Evolutionary conservation across 352 stramenopile species (phyloP).

Genomic region (Pythium guiyangense): DNA sequence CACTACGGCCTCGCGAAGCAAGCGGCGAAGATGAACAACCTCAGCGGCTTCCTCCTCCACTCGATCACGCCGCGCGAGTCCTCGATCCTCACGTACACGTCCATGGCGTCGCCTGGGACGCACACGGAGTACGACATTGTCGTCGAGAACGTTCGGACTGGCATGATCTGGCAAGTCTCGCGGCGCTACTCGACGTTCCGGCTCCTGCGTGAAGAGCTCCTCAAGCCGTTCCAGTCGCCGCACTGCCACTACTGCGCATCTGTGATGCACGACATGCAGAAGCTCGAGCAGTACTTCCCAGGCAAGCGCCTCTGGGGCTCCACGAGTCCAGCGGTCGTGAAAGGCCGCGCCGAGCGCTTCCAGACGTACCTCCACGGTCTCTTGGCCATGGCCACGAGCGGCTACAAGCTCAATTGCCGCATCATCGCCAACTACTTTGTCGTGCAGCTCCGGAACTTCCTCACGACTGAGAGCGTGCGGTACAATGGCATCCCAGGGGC

Average conservation of each 20-base stretch:
- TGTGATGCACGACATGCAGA: conserved; percentile 36
- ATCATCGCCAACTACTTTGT: conserved; percentile 46
- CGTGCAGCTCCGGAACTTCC: conserved; percentile 52
- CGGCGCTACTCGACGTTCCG: conserved; percentile 66
- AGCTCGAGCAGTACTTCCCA: conserved; percentile 45
- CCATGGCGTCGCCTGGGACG: conserved; percentile 29
- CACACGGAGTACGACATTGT: conserved; percentile 70
- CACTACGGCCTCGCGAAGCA: conserved; percentile 18
- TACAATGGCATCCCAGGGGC: conserved; percentile 36
- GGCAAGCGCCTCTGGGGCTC: conserved; percentile 59
- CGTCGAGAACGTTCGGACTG: conserved; percentile 47
- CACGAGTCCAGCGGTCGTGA: conserved; percentile 33
- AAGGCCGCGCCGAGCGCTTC: conserved; percentile 41
- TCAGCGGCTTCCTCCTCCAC: conserved; percentile 56
- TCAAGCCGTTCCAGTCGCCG: conserved; percentile 35
- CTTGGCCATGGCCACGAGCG: conserved; percentile 42
- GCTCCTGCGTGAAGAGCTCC: conserved; percentile 52
- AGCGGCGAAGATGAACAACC: conserved; percentile 27
- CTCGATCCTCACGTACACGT: conserved; percentile 44
- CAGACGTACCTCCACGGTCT: conserved; percentile 53
- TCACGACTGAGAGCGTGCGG: conserved; percentile 44
- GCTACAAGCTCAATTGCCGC: conserved; percentile 49
- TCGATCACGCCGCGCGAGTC: conserved; percentile 56
- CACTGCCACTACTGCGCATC: conserved; percentile 66
- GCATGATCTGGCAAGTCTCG: conserved; percentile 53